Evolutionary conservation across 2,329 filamentous ascomycete species (phyloP), one percentile per base, ranked within the genome.

Genomic region (Paraphaeosphaeria minitans): DNA sequence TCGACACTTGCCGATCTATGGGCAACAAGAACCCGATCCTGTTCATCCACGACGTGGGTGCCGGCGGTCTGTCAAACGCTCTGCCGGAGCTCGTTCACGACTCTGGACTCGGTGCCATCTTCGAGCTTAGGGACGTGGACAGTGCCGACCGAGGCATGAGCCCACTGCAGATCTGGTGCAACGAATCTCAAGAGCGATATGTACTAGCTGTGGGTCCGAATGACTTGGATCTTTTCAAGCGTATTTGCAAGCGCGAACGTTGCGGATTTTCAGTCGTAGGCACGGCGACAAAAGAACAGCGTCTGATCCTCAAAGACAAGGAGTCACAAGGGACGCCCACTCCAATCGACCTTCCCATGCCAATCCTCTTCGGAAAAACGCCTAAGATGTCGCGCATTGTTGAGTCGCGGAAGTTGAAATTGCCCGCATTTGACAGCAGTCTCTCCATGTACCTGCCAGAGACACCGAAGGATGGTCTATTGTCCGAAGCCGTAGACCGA

Each of bases 21-120:
- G 94, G 93, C 16, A 81, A 88, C 4, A 83, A 92, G 63, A 98
- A 90, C 73, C 95, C 95, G 0, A 98, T 99, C 66, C 89, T 92
- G 56, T 94, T 98, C 80, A 98, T 99, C 64, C 95, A 99, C 75
- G 95, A 99, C 73, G 95, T 99, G 47, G 95, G 95, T 62, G 95
- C 95, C 52, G 95, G 95, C 70, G 95, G 95, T 59, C 81, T 93
- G 33, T 93, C 90, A 1, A 90, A 90, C 66, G 93, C 93, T 35
- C 82, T 97, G 16, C 93, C 94, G 9, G 93, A 97, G 75, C 83
- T 97, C 49, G 93, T 96, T 43, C 91, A 96, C 69, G 95, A 99
- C 76, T 93, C 94, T 49, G 92, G 92, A 1, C 89, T 92, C 54
- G 95, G 95, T 56, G 95, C 93, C 52, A 89, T 87, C 47, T 98